Evolutionary conservation across 495 filamentous ascomycete species (phyloP).

Genomic region (Trichocladium antarcticum): DNA sequence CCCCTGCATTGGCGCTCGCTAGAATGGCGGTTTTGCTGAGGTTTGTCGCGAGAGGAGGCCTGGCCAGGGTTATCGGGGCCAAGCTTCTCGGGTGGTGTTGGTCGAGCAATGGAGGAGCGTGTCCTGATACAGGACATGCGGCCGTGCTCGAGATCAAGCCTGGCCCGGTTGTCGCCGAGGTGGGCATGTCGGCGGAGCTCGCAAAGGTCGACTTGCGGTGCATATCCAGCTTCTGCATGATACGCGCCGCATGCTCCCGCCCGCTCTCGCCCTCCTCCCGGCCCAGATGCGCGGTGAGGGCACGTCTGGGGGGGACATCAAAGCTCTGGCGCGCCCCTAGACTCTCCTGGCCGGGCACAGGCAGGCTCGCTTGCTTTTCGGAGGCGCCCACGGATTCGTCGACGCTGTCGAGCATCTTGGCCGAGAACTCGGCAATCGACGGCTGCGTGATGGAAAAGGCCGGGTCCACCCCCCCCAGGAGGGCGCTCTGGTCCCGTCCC

Average conservation of each 20-base stretch:
- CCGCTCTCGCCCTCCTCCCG: conserved; percentile 52
- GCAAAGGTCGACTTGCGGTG: conserved; percentile 64
- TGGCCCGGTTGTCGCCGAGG: conserved; percentile 36
- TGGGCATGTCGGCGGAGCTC: conserved; percentile 23
- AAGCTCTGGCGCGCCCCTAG: conserved; percentile 54
- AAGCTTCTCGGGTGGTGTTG: conserved; percentile 49
- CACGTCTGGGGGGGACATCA: conserved; percentile 47
- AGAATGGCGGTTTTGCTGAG: conserved; percentile 80
- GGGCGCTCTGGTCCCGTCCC: conserved; percentile 45
- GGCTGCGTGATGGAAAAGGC: conserved; percentile 89
- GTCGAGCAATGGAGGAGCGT: conserved; percentile 21
- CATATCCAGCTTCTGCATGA: conserved; percentile 87
- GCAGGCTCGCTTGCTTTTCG: conserved; percentile 55
- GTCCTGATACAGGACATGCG: conserved; percentile 19
- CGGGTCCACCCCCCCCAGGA: conserved; percentile 56
- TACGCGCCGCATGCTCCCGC: conserved; percentile 69
- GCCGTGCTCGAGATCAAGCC: conserved; percentile 53
- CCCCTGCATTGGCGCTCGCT: conserved; percentile 57
- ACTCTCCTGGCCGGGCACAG: conserved; percentile 53
- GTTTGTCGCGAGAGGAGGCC: conserved; percentile 74
- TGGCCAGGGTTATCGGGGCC: conserved; percentile 72
- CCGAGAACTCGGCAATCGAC: conserved; percentile 77
- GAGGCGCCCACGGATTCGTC: conserved; percentile 37
- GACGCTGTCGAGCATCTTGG: conserved; percentile 58
- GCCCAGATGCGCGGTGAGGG: conserved; percentile 33